Percentiles rank a stretch among this genome's conserved stretches.
Evolutionary conservation across 345 rosid species (phyloP).

Genomic region (Anacardium occidentale): DNA sequence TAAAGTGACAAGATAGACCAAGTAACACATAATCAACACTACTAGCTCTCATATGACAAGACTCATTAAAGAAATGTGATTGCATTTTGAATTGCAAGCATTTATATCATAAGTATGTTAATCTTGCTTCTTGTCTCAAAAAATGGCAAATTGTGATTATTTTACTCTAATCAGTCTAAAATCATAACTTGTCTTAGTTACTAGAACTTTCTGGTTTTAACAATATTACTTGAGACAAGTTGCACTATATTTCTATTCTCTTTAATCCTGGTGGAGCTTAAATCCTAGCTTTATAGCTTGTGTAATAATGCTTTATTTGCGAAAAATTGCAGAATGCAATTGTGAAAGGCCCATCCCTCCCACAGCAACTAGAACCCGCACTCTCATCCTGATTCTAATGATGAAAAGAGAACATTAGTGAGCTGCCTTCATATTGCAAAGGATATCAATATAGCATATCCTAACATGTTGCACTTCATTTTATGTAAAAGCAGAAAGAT

Average conservation of each 20-base stretch:
- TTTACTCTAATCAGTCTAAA: too few relatives aligned
- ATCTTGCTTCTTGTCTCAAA: too few relatives aligned
- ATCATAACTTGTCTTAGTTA: too few relatives aligned
- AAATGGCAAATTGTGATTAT: too few relatives aligned
- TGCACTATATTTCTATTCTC: too few relatives aligned
- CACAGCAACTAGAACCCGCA: background rate
- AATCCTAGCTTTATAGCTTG: background rate
- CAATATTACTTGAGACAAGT: too few relatives aligned
- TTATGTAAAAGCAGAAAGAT: background rate
- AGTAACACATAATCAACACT: background rate
- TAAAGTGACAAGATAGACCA: background rate
- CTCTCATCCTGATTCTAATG: background rate
- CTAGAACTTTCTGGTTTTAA: too few relatives aligned
- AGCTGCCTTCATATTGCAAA: background rate
- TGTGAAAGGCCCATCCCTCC: background rate
- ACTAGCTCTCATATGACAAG: background rate
- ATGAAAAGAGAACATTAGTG: background rate
- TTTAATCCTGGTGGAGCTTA: background rate
- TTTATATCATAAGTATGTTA: too few relatives aligned
- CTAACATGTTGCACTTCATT: background rate
- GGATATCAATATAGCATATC: background rate
- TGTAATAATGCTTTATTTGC: background rate
- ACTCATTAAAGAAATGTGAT: too few relatives aligned
- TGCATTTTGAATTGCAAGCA: too few relatives aligned
- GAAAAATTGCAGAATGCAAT: background rate